These are phyloP conservation scores for Ophiostoma angusticollis DNA, from an alignment of 2,329 filamentous ascomycete genomes.

Conservation along the genomic window DNA sequence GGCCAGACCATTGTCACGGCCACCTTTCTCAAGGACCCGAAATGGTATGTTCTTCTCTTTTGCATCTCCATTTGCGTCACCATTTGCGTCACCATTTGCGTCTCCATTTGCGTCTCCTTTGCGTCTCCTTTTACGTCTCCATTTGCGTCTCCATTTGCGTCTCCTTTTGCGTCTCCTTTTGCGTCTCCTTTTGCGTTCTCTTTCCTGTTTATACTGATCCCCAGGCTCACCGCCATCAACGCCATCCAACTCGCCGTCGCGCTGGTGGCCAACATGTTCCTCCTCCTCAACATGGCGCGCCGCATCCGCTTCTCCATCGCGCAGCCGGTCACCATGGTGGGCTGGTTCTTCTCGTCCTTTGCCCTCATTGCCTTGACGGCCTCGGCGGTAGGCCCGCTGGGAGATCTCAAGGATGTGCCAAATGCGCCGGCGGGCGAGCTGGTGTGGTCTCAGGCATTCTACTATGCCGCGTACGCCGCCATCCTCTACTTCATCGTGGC, in stretches of 20 bases:
- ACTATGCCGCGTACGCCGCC: slow-evolving; percentile 72
- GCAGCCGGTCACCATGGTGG: slow-evolving; percentile 67
- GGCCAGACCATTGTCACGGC: slow-evolving; percentile 36
- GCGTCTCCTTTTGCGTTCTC: too few relatives aligned
- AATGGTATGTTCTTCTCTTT: slow-evolving; percentile 39
- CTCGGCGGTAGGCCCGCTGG: slow-evolving; percentile 50
- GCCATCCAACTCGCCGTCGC: slow-evolving; percentile 65
- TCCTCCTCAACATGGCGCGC: slow-evolving; percentile 78
- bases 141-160: too few relatives aligned
- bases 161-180: too few relatives aligned
- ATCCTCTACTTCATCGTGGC: slow-evolving; percentile 68
- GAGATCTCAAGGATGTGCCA: too few relatives aligned
- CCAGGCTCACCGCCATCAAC: slow-evolving; percentile 56
- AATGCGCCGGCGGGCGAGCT: slow-evolving; percentile 33
- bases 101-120: too few relatives aligned
- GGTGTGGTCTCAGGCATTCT: slow-evolving; percentile 69
- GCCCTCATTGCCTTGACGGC: slow-evolving; percentile 53
- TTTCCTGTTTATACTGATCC: too few relatives aligned
- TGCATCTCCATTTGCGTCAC: background rate
- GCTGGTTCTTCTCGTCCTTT: slow-evolving; percentile 59
- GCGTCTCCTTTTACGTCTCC: too few relatives aligned
- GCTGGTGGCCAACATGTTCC: slow-evolving; percentile 63
- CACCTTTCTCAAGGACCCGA: slow-evolving; percentile 49
- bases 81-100: too few relatives aligned
- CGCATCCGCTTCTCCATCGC: slow-evolving; percentile 69